Evolutionary conservation across 2,329 filamentous ascomycete species (phyloP).

Genomic region (Paracoccidioides lutzii): DNA sequence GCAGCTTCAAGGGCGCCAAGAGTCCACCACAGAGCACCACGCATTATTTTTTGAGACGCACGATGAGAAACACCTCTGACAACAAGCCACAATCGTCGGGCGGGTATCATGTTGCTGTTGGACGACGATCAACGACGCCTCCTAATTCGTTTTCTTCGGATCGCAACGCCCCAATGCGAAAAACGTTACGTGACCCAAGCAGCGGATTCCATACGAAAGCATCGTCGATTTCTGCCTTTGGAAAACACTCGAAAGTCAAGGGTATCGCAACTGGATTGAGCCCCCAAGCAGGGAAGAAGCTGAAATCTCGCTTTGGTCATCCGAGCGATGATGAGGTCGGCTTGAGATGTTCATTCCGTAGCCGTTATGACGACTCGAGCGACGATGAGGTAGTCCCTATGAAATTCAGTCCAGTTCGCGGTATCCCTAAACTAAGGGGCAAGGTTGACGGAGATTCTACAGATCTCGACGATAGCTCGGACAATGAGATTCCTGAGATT

Average conservation of each 20-base stretch:
- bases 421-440: slow-evolving; percentile 46
- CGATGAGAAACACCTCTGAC: slow-evolving; percentile 50
- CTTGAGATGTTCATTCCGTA: slow-evolving; percentile 31
- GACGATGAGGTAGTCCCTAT: slow-evolving; percentile 42
- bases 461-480: slow-evolving; percentile 48
- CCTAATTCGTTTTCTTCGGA: slow-evolving; percentile 36
- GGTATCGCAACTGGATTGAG: slow-evolving; percentile 11
- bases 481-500: slow-evolving; percentile 32
- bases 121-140: slow-evolving; percentile 58
- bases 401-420: slow-evolving; percentile 42
- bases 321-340: slow-evolving; percentile 49
- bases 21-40: slow-evolving; percentile 35
- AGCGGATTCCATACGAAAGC: slow-evolving; percentile 21
- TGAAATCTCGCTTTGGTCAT: slow-evolving; percentile 43
- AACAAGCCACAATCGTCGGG: slow-evolving; percentile 26
- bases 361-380: slow-evolving; percentile 60
- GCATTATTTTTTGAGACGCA: slow-evolving; percentile 52
- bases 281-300: slow-evolving; percentile 14
- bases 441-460: slow-evolving; percentile 50
- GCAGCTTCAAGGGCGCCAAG: slow-evolving; percentile 63
- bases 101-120: slow-evolving; percentile 40
- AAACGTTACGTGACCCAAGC: slow-evolving; percentile 38
- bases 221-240: slow-evolving; percentile 28
- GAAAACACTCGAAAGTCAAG: slow-evolving; percentile 23
- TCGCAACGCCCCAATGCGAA: slow-evolving; percentile 32